Evolutionary conservation across 2,329 filamentous ascomycete species (phyloP).

Genomic region (Trichoderma breve): DNA sequence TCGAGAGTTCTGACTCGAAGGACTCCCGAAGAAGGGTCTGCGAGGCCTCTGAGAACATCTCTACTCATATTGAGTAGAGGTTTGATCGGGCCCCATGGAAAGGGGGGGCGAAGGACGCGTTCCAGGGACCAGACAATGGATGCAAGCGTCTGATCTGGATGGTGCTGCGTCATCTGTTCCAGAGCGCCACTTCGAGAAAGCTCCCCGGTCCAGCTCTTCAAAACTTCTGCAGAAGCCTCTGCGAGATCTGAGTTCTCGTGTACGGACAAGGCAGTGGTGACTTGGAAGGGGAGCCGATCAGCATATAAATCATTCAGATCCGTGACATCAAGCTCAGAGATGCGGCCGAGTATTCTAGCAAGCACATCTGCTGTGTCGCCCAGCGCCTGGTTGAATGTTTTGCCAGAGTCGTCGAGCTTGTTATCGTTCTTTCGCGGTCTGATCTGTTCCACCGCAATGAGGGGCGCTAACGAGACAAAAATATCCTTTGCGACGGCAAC

Average conservation of each 20-base stretch:
- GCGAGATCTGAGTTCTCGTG: slow-evolving; percentile 78
- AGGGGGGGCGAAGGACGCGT: slow-evolving; percentile 35
- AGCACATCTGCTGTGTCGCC: slow-evolving; percentile 56
- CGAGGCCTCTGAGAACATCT: slow-evolving; percentile 56
- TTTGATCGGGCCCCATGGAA: slow-evolving; percentile 56
- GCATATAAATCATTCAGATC: slow-evolving; percentile 70
- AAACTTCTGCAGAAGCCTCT: slow-evolving; percentile 74
- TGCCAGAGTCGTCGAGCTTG: slow-evolving; percentile 38
- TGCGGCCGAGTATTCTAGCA: slow-evolving; percentile 70
- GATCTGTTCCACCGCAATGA: slow-evolving; percentile 76
- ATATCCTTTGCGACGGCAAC: slow-evolving; percentile 73
- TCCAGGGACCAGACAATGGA: slow-evolving; percentile 45
- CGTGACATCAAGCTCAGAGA: slow-evolving; percentile 71
- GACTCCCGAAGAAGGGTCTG: slow-evolving; percentile 55
- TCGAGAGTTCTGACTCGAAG: slow-evolving; percentile 56
- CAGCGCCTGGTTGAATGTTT: slow-evolving; percentile 78
- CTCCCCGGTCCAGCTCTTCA: slow-evolving; percentile 79
- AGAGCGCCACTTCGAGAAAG: slow-evolving; percentile 43
- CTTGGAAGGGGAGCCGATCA: slow-evolving; percentile 65
- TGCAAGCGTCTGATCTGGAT: slow-evolving; percentile 41
- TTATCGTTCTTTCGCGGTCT: slow-evolving; percentile 50
- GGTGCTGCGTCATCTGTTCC: slow-evolving; percentile 40
- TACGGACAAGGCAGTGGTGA: slow-evolving; percentile 75
- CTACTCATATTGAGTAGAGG: slow-evolving; percentile 57
- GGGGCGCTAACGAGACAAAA: slow-evolving; percentile 64